These are phyloP conservation scores for Sisymbrium irio DNA, from an alignment of 345 rosid genomes.

Conservation along the genomic window DNA sequence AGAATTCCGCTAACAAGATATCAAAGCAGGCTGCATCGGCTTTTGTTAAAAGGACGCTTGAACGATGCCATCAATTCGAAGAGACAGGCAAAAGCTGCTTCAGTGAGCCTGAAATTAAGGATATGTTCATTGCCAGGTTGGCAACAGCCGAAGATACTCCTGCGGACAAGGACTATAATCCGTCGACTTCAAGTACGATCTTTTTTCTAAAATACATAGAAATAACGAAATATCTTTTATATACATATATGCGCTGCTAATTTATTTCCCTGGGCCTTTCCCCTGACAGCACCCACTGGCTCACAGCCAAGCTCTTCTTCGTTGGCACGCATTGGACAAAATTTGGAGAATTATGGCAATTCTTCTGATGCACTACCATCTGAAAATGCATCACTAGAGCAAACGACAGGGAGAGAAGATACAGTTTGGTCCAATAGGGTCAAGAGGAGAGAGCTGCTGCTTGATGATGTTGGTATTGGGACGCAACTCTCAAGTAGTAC, in stretches of 20 bases:
- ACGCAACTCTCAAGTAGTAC: slow-evolving; percentile 43
- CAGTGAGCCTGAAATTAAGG: slow-evolving; percentile 63
- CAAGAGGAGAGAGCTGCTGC: slow-evolving; percentile 77
- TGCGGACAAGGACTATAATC: slow-evolving; percentile 45
- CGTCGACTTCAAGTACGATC: slow-evolving; percentile 27
- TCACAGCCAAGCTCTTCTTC: slow-evolving; percentile 58
- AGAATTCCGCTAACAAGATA: slow-evolving; percentile 71
- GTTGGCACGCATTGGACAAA: slow-evolving; percentile 45
- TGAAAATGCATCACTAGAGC: slow-evolving; percentile 47
- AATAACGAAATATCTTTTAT: neutral
- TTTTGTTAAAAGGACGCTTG: slow-evolving; percentile 69
- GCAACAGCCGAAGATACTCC: slow-evolving; percentile 42
- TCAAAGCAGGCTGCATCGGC: slow-evolving; percentile 80
- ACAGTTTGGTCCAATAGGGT: slow-evolving; percentile 52
- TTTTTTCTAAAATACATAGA: neutral
- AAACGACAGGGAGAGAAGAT: slow-evolving; percentile 53
- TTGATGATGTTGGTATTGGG: slow-evolving; percentile 72
- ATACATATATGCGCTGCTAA: neutral
- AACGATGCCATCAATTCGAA: slow-evolving; percentile 64
- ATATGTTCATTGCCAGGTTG: slow-evolving; percentile 56
- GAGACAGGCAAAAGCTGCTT: slow-evolving; percentile 85
- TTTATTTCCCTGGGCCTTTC: neutral
- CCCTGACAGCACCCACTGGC: slow-evolving; percentile 59
- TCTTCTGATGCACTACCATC: slow-evolving; percentile 49
- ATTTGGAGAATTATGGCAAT: slow-evolving; percentile 44